Conservation (phyloP, 208 protist genomes). For the Leishmania arabica region DNA sequence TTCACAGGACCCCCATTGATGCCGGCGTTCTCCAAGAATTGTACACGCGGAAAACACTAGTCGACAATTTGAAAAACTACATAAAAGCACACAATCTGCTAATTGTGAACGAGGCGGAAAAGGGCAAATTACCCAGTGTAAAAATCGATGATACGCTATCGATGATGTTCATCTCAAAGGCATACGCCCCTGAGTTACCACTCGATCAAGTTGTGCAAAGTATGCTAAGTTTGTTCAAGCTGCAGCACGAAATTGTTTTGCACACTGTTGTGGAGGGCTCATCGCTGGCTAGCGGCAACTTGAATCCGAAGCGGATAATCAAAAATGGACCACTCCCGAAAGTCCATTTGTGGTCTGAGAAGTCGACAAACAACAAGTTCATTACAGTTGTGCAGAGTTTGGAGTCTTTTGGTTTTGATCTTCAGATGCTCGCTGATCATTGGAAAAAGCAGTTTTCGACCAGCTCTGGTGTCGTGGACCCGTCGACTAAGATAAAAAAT, state of each 20-base stretch:
- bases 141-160: conserved; percentile 43
- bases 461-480: conserved; percentile 58
- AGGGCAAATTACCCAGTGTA: conserved; percentile 38
- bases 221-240: conserved; percentile 41
- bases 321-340: conserved; percentile 45
- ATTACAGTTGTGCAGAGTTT: conserved; percentile 68
- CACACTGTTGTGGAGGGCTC: conserved; percentile 47
- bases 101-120: conserved; percentile 18
- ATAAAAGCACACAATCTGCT: conserved; percentile 40
- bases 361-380: conserved; percentile 44
- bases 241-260: conserved; percentile 60
- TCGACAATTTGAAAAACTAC: conserved; percentile 57
- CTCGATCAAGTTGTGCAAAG: conserved; percentile 40
- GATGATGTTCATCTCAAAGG: conserved; percentile 19
- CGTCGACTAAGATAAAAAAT: conserved; percentile 46
- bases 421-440: conserved; percentile 37
- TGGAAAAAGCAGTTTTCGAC: conserved; percentile 73
- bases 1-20: conserved; percentile 2
- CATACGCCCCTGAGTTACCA: conserved; percentile 27
- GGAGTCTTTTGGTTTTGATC: conserved; percentile 63
- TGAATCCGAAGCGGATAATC: conserved; percentile 35
- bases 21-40: conserved; percentile 33
- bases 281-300: conserved; percentile 24
- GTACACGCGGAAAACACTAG: conserved; percentile 46
- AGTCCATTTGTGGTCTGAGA: conserved; percentile 56